These are phyloP conservation scores for Linanthus parryae DNA, from an alignment of 148 eudicot species.

Conservation along the genomic window DNA sequence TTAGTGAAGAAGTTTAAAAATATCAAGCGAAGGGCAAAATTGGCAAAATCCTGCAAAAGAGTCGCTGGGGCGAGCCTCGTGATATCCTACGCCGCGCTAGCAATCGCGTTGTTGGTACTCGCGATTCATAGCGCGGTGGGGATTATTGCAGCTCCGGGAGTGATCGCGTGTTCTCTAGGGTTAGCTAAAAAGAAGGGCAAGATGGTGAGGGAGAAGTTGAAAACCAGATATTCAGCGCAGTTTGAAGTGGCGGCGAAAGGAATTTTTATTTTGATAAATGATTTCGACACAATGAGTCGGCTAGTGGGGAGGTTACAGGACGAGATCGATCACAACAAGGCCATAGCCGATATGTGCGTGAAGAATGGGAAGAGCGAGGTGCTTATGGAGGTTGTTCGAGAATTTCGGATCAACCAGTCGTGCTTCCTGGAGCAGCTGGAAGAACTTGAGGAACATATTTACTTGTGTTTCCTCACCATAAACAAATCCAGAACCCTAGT, in stretches of 20 bases:
- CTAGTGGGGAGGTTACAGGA: conserved; percentile 50
- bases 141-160: conserved; percentile 38
- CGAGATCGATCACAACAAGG: conserved; percentile 61
- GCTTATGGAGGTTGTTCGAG: conserved; percentile 50
- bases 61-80: conserved; percentile 19
- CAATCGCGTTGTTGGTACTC: conserved; percentile 32
- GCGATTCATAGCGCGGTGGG: conserved; percentile 48
- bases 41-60: conserved; percentile 32
- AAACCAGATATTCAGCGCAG: conserved; percentile 16
- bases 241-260: conserved; percentile 73
- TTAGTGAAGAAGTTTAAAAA: conserved; percentile 34
- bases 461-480: conserved; percentile 65
- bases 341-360: conserved; percentile 48
- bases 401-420: conserved; percentile 33
- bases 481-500: conserved; percentile 70
- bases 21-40: conserved; percentile 31
- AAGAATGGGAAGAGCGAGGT: conserved; percentile 43
- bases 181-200: conserved; percentile 17
- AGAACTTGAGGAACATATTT: conserved; percentile 74
- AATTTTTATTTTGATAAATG: conserved; percentile 50
- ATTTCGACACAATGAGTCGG: conserved; percentile 64
- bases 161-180: conserved; percentile 21
- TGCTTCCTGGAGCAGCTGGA: conserved; percentile 58
- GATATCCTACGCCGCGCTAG: conserved; percentile 20
- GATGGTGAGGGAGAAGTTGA: conserved; percentile 8